A percentile compares a stretch with the other conserved stretches of the same genome.
phyloP scores from a whole-genome alignment of 225 moss, liverwort and hornwort species.

The Marchantia paleacea region DNA sequence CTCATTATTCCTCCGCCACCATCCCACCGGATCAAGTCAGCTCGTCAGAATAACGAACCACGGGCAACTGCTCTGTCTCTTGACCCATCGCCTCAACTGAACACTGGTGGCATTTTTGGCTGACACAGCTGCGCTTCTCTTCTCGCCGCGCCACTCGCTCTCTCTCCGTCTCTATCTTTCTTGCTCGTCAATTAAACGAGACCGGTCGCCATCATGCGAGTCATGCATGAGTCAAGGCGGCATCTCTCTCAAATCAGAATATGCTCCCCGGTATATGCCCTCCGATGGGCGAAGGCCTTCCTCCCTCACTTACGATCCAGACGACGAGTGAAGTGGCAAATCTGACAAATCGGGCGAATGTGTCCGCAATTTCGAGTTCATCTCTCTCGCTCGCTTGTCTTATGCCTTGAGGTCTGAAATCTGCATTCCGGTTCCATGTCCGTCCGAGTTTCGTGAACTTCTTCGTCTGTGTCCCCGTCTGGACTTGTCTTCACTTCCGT shows the following conservation, averaged over 20 bases:
- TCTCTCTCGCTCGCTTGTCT: no score
- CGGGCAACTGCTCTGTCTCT: neutral
- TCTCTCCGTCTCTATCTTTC: neutral
- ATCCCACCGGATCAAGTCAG: neutral
- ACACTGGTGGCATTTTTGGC: neutral
- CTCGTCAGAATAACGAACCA: neutral
- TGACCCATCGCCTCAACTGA: neutral
- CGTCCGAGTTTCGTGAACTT: no score
- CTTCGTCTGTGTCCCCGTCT: no score
- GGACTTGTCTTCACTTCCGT: no score
- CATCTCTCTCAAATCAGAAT: neutral
- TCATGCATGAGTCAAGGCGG: neutral
- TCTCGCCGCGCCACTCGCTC: neutral
- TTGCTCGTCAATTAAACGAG: neutral
- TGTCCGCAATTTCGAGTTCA: no score
- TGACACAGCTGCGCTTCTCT: neutral
- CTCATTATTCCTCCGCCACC: neutral
- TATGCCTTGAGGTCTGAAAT: no score
- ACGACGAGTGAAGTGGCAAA: neutral
- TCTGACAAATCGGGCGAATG: no score
- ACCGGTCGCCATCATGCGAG: neutral
- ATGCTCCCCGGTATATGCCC: slow-evolving; percentile 7
- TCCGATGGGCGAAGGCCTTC: neutral
- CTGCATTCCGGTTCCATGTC: no score
- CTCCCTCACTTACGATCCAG: neutral